Evolutionary conservation across 768 basidiomycete genomes (phyloP), one percentile per base, ranked within the genome.

Genomic region (Chalciporus pseudorubinellus): DNA sequence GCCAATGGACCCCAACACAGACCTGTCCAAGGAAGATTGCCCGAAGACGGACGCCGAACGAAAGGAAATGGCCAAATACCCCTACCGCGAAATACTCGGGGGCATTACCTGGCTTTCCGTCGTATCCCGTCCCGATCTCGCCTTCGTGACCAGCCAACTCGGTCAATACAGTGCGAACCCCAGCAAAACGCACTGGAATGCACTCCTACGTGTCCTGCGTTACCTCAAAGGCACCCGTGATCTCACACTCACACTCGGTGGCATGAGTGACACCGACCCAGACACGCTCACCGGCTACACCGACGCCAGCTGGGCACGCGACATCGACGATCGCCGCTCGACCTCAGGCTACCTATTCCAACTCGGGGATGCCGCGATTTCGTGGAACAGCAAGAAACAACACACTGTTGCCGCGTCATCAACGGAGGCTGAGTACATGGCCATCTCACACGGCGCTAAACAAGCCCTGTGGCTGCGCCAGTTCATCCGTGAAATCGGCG

Each of bases 361-460:
- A 28, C 26, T 28, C 26, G 26, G 26, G 26, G 26, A 28, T 10
- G 26, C 26, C 4, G 26, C 26, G 6, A 28, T 28, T 5, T 5
- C 26, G 2, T 78, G 70, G 72, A 63, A 57, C 1, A 60, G 67
- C 7, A 58, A 58, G 36, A 70, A 70, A 38, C 74, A 74, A 50
- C 49, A 56, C 11, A 59, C 64, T 2, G 63, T 75, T 1, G 64
- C 73, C 0, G 58, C 66, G 1, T 75, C 71, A 1, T 72, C 71
- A 2, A 65, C 66, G 0, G 70, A 75, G 49, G 66, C 72, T 3
- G 73, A 77, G 52, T 76, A 77, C 52, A 66, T 73, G 28, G 67
- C 73, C 0, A 42, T 60, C 3, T 54, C n/a, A n/a, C n/a, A n/a
- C n/a, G n/a, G n/a, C n/a, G n/a, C 64, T 5, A 52, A 53, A 28